These are phyloP conservation scores for Ophiocordyceps camponoti-floridani DNA, from an alignment of 2,329 filamentous ascomycete species.

Conservation along the genomic window DNA sequence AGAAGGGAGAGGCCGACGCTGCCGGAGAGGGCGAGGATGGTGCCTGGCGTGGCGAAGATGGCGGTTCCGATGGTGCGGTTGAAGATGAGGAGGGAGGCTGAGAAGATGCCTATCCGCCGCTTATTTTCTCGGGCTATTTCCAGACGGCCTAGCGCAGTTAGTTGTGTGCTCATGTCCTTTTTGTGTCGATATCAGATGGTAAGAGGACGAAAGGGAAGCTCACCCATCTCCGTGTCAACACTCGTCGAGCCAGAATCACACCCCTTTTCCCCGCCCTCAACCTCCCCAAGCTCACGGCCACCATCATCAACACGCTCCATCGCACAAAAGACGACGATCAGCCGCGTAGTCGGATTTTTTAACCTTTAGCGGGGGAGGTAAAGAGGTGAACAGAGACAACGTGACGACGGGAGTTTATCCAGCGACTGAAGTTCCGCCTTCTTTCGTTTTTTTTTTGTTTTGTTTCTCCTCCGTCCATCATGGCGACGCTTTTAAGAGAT, in stretches of 20 bases:
- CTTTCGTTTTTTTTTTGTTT: no score
- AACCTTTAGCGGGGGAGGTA: no score
- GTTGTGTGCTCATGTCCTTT: no score
- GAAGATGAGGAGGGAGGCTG: slow-evolving; percentile 41
- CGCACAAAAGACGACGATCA: not conserved
- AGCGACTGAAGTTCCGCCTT: no score
- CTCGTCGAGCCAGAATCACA: slow-evolving; percentile 2
- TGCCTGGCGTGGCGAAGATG: slow-evolving; percentile 45
- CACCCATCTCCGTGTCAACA: slow-evolving; percentile 3
- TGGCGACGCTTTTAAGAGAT: not conserved
- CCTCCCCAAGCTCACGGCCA: not conserved
- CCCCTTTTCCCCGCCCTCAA: slow-evolving; percentile 1
- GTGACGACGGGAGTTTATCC: no score
- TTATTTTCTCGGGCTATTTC: slow-evolving; percentile 26
- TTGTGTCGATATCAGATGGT: no score
- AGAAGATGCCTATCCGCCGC: slow-evolving; percentile 35
- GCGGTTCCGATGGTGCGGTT: slow-evolving; percentile 50
- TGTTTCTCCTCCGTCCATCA: no score
- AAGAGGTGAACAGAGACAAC: no score
- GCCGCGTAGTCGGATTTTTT: no score
- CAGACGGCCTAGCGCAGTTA: slow-evolving; percentile 9
- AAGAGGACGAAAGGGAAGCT: not conserved
- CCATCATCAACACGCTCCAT: slow-evolving; percentile 1
- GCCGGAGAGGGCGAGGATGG: slow-evolving; percentile 37
- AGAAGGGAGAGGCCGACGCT: slow-evolving; percentile 44